Percentiles rank a stretch among this genome's conserved stretches.
These are phyloP conservation scores for Phytophthora capsici DNA, from an alignment of 352 stramenopile genomes.

Conservation along the genomic window DNA sequence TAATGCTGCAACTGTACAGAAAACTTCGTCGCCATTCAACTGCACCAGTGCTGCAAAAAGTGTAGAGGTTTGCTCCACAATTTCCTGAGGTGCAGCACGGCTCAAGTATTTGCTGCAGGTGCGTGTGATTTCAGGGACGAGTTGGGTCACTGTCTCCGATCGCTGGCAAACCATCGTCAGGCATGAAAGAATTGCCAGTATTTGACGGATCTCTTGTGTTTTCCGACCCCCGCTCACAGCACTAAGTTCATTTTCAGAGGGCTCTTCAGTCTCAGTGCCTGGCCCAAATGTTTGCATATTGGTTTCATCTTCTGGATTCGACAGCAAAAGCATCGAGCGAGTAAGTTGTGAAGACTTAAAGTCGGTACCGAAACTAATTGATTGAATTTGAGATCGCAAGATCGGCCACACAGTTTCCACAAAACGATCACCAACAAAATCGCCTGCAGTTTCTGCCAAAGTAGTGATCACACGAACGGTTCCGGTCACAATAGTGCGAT, in stretches of 20 bases:
- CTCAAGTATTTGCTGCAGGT: slow-evolving; percentile 59
- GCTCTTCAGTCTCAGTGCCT: not conserved
- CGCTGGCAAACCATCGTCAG: slow-evolving; percentile 54
- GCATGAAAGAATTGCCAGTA: slow-evolving; percentile 66
- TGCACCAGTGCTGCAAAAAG: slow-evolving; percentile 53
- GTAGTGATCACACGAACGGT: slow-evolving; percentile 61
- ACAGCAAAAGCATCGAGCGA: slow-evolving; percentile 72
- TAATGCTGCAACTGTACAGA: slow-evolving; percentile 58
- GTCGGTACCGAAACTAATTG: slow-evolving; percentile 41
- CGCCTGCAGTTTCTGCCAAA: slow-evolving; percentile 58
- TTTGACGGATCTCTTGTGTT: slow-evolving; percentile 62
- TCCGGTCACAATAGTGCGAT: slow-evolving; percentile 68
- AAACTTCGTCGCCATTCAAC: slow-evolving; percentile 80
- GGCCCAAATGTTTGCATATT: not conserved
- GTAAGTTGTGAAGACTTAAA: slow-evolving; percentile 48
- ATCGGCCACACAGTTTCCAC: slow-evolving; percentile 82
- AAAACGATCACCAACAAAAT: slow-evolving; percentile 86
- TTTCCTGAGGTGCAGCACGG: slow-evolving; percentile 32
- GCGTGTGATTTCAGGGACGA: slow-evolving; percentile 66
- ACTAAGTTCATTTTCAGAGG: slow-evolving; percentile 17
- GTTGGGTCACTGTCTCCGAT: slow-evolving; percentile 50
- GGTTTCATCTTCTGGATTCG: slow-evolving; percentile 12
- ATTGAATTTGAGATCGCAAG: slow-evolving; percentile 49
- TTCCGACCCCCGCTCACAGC: slow-evolving; percentile 40
- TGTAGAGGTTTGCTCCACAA: slow-evolving; percentile 45